phyloP scores from a whole-genome alignment of 352 stramenopile genomes.

The Globisporangium iwayamae region DNA sequence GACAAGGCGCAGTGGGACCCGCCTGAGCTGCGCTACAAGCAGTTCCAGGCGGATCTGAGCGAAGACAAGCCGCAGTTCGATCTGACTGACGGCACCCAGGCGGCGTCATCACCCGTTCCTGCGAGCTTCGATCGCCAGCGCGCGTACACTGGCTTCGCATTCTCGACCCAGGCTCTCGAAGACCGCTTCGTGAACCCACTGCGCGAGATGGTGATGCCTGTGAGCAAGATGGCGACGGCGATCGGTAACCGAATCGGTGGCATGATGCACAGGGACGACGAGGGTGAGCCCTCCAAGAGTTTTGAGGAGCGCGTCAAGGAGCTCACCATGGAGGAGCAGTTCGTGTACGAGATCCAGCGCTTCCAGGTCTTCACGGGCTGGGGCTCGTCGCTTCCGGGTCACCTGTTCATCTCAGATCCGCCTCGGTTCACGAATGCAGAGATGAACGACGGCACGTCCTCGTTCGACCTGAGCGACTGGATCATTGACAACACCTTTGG shows the following conservation, averaged over 20 bases:
- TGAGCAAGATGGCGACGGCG: conserved; percentile 44
- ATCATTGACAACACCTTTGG: conserved; percentile 75
- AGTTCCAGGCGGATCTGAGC: conserved; percentile 64
- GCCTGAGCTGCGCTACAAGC: conserved; percentile 60
- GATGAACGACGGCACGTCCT: conserved; percentile 59
- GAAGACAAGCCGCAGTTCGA: conserved; percentile 64
- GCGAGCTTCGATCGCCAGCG: conserved; percentile 33
- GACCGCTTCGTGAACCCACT: conserved; percentile 80
- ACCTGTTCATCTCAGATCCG: conserved; percentile 75
- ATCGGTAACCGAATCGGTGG: conserved; percentile 32
- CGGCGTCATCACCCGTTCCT: conserved; percentile 21
- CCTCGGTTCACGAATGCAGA: conserved; percentile 72
- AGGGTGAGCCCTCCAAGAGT: conserved; percentile 26
- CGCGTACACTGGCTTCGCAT: conserved; percentile 79
- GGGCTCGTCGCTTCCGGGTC: conserved; percentile 69
- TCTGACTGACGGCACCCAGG: conserved; percentile 26
- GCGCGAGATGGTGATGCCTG: conserved; percentile 65
- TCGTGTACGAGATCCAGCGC: conserved; percentile 80
- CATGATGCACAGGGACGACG: conserved; percentile 30
- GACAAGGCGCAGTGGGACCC: conserved; percentile 59
- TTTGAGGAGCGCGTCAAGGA: conserved; percentile 72
- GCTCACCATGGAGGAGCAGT: conserved; percentile 53
- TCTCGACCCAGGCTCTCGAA: conserved; percentile 75
- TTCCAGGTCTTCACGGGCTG: conserved; percentile 84
- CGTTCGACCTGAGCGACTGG: conserved; percentile 70